Percentiles rank a stretch among this genome's conserved stretches.
Conservation (phyloP, 2,329 filamentous ascomycete genomes). For the Clarireedia monteithiana region DNA sequence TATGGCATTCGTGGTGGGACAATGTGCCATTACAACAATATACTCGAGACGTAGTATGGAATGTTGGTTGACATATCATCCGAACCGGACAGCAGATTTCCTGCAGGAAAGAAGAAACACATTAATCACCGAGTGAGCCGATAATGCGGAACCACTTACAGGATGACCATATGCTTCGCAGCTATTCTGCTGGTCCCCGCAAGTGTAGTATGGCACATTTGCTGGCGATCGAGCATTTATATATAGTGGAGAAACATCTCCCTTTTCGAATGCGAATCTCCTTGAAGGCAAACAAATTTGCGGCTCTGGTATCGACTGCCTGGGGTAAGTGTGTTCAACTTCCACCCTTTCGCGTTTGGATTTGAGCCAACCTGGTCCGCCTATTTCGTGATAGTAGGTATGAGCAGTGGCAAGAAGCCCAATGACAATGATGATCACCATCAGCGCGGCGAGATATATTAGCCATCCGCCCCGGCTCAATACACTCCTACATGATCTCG, state of each 20-base stretch:
- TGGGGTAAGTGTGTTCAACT: background rate
- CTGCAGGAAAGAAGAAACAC: constrained; percentile 9
- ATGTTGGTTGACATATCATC: constrained; percentile 19
- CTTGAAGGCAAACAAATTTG: constrained; percentile 20
- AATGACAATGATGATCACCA: constrained; percentile 16
- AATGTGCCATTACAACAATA: constrained; percentile 24
- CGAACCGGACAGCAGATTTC: constrained; percentile 25
- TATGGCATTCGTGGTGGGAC: constrained; percentile 14
- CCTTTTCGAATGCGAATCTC: constrained; percentile 7
- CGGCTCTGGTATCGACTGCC: background rate
- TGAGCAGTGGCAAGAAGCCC: constrained; percentile 22
- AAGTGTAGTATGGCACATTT: constrained; percentile 23
- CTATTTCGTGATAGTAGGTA: constrained; percentile 20
- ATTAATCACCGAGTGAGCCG: background rate
- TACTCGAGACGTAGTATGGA: constrained; percentile 20
- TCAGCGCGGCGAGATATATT: constrained; percentile 10
- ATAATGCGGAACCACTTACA: constrained; percentile 11
- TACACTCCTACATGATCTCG: constrained; percentile 9
- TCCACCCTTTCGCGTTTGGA: constrained; percentile 1
- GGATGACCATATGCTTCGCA: constrained; percentile 23
- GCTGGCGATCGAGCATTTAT: background rate
- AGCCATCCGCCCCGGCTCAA: constrained; percentile 16
- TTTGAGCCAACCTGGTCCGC: constrained; percentile 22
- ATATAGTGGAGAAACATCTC: background rate
- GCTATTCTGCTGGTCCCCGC: constrained; percentile 26